phyloP scores from a whole-genome alignment of 1,284 basidiomycete species.

The Ceratobasidium sp. region DNA sequence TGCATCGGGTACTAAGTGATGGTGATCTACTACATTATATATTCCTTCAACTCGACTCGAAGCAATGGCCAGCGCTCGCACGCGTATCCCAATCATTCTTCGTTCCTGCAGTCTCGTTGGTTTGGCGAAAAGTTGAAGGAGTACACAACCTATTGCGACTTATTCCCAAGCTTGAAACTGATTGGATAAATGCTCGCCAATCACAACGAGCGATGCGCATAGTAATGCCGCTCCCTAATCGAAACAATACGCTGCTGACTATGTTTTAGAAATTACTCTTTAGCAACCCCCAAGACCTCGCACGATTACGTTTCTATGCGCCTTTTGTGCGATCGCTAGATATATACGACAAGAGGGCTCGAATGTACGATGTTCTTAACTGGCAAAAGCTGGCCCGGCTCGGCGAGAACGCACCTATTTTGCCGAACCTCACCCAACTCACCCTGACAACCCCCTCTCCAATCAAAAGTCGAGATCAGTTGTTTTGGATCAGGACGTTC shows the following conservation, averaged over 20 bases:
- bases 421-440: slow-evolving; percentile 3
- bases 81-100: slow-evolving; percentile 16
- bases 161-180: background rate
- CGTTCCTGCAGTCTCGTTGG: background rate
- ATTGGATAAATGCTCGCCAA: background rate
- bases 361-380: background rate
- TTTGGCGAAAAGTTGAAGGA: slow-evolving; percentile 2
- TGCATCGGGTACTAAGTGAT: background rate
- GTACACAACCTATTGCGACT: slow-evolving; percentile 2
- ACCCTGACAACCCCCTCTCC: background rate
- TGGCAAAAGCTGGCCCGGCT: background rate
- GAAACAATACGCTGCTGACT: background rate
- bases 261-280: too few relatives aligned
- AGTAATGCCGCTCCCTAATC: background rate
- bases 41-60: background rate
- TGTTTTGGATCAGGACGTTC: slow-evolving; percentile 5
- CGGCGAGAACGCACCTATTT: background rate
- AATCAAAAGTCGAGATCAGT: background rate
- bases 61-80: background rate
- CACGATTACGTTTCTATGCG: slow-evolving; percentile 5
- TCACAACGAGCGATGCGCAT: background rate
- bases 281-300: background rate
- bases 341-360: background rate
- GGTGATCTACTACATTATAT: background rate
- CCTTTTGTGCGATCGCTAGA: slow-evolving; percentile 14